Conservation (phyloP, 139 green algal genomes). For the Limnomonas spitsbergensis region DNA sequence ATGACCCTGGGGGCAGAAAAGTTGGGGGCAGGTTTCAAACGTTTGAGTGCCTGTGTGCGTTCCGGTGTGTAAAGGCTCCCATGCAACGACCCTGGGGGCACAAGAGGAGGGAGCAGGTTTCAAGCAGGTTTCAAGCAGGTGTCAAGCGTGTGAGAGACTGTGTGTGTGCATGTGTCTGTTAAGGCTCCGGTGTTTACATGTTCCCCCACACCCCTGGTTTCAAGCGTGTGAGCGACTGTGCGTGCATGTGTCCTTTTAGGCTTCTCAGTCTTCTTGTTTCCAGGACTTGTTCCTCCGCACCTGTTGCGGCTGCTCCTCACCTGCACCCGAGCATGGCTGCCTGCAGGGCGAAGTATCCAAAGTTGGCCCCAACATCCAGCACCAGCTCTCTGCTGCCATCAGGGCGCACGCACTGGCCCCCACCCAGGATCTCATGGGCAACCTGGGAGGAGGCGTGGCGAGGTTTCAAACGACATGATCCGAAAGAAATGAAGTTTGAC, state of each 20-base stretch:
- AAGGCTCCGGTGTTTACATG: no score
- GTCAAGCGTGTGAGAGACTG: no score
- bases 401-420: not conserved
- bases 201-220: no score
- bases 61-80: slow-evolving; percentile 24
- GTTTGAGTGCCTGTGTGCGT: not conserved
- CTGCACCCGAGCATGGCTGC: slow-evolving; percentile 31
- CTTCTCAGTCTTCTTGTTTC: no score
- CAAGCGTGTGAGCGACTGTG: no score
- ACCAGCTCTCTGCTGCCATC: slow-evolving; percentile 40
- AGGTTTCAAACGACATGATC: no score
- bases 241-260: no score
- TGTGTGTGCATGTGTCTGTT: no score
- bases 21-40: not conserved
- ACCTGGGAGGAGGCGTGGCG: slow-evolving; percentile 16
- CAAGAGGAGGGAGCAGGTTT: not conserved
- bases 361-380: slow-evolving; percentile 73
- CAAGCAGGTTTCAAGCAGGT: no score
- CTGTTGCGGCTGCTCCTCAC: no score
- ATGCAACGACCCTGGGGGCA: slow-evolving; percentile 11
- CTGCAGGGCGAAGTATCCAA: slow-evolving; percentile 73
- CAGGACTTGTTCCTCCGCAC: no score
- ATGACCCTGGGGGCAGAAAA: slow-evolving; percentile 13
- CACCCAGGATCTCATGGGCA: slow-evolving; percentile 16
- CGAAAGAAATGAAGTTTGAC: no score